phyloP scores from a whole-genome alignment of 176 grass and related monocot species.

The Carex cristatella region DNA sequence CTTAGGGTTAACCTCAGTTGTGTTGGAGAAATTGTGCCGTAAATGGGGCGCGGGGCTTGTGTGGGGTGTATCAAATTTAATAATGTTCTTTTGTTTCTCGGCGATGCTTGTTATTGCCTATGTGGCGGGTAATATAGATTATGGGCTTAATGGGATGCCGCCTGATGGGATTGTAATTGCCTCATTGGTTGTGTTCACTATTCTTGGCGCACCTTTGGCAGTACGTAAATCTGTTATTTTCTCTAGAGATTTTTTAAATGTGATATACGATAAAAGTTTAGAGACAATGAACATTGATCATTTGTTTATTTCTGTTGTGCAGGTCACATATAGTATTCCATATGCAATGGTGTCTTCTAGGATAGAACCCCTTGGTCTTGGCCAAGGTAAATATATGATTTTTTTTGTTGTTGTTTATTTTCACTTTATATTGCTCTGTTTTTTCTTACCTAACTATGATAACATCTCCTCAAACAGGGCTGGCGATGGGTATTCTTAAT shows the following conservation, averaged over 20 bases:
- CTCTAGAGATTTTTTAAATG: not conserved
- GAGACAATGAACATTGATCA: not conserved
- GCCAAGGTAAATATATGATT: slow-evolving; percentile 52
- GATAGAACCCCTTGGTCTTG: slow-evolving; percentile 82
- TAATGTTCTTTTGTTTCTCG: slow-evolving; percentile 88
- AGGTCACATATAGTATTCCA: slow-evolving; percentile 99
- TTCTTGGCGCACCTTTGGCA: slow-evolving; percentile 69
- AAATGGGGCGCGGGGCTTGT: slow-evolving; percentile 90
- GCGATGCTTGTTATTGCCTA: slow-evolving; percentile 83
- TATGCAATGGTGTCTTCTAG: slow-evolving; percentile 84
- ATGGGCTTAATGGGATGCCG: slow-evolving; percentile 44
- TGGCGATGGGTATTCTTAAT: slow-evolving; percentile 96
- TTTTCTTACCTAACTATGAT: not conserved
- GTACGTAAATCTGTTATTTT: slow-evolving; percentile 34
- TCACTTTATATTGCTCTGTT: not conserved
- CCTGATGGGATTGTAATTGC: slow-evolving; percentile 62
- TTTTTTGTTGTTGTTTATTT: not conserved
- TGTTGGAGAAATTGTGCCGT: slow-evolving; percentile 67
- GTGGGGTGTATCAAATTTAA: slow-evolving; percentile 89
- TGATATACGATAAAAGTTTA: not conserved
- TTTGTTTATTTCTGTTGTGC: slow-evolving; percentile 26
- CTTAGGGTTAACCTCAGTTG: slow-evolving; percentile 73
- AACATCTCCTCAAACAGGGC: slow-evolving; percentile 40
- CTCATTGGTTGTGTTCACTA: slow-evolving; percentile 68
- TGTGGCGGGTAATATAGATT: slow-evolving; percentile 61